phyloP scores from a whole-genome alignment of 116 monocot species.

The Papilionanthe hybrid region DNA sequence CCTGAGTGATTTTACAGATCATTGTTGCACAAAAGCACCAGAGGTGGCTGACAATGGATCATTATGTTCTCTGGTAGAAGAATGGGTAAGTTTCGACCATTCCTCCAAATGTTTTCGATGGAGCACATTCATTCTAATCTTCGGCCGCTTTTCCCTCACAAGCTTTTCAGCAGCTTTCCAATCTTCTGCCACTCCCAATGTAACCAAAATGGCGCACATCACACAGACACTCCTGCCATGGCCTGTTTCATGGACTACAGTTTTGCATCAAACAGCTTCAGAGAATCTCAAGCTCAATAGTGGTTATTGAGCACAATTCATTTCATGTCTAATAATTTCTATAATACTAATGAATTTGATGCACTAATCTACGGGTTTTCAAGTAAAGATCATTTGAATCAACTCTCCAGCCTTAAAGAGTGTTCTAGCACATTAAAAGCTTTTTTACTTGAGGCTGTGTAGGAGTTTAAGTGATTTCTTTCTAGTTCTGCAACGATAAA shows the following conservation, averaged over 20 bases:
- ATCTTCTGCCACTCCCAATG: conserved; percentile 59
- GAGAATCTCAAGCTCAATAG: no score
- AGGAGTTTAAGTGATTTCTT: no score
- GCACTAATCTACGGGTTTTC: no score
- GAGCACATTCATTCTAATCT: conserved; percentile 66
- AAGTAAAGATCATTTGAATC: no score
- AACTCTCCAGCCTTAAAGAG: no score
- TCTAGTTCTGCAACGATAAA: no score
- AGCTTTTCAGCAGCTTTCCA: conserved; percentile 85
- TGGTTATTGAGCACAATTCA: no score
- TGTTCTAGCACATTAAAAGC: no score
- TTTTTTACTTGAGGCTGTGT: no score
- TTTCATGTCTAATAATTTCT: no score
- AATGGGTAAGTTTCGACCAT: conserved; percentile 40
- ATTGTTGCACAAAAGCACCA: conserved; percentile 10
- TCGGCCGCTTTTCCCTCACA: conserved; percentile 58
- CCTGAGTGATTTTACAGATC: neutral
- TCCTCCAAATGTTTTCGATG: conserved; percentile 76
- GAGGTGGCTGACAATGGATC: neutral
- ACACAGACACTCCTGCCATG: conserved; percentile 94
- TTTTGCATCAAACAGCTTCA: neutral
- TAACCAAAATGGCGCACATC: conserved; percentile 71
- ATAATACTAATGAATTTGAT: no score
- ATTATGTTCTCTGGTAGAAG: conserved; percentile 17
- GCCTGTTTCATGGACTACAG: conserved; percentile 36